Conservation (phyloP, 2,329 filamentous ascomycete genomes). For the Beauveria brongniartii region DNA sequence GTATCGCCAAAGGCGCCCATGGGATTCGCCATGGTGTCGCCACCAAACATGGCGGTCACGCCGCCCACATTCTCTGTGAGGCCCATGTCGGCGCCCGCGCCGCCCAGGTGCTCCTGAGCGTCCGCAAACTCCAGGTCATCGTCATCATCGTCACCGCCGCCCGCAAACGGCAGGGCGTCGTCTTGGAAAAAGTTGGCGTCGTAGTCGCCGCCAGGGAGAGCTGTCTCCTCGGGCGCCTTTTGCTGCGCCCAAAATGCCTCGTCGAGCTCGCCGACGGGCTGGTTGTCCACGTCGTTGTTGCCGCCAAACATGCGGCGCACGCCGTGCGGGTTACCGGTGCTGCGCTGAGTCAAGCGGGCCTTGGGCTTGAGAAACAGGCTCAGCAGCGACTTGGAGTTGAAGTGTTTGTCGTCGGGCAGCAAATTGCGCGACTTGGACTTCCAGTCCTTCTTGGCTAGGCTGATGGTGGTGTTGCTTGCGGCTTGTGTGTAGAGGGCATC, state of each 20-base stretch:
- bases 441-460: constrained; percentile 88
- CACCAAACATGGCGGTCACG: constrained; percentile 42
- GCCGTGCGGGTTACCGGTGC: constrained; percentile 36
- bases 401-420: constrained; percentile 95
- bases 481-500: constrained; percentile 78
- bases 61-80: constrained; percentile 39
- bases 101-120: constrained; percentile 64
- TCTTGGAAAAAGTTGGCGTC: constrained; percentile 98
- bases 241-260: constrained; percentile 89
- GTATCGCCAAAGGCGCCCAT: constrained; percentile 55
- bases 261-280: constrained; percentile 72
- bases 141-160: constrained; percentile 53
- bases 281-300: constrained; percentile 32
- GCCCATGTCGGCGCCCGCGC: constrained; percentile 41
- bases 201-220: constrained; percentile 66
- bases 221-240: constrained; percentile 55
- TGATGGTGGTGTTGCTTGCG: constrained; percentile 71
- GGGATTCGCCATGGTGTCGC: constrained; percentile 36
- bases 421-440: constrained; percentile 89
- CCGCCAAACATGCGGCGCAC: constrained; percentile 36
- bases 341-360: constrained; percentile 67
- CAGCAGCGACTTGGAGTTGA: constrained; percentile 86
- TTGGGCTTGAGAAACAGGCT: constrained; percentile 92
- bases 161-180: constrained; percentile 62
- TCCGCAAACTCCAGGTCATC: constrained; percentile 71